Percentiles rank a stretch among this genome's conserved stretches.
Conservation (phyloP, 176 grass and related monocot genomes). For the Thinopyrum elongatum region DNA sequence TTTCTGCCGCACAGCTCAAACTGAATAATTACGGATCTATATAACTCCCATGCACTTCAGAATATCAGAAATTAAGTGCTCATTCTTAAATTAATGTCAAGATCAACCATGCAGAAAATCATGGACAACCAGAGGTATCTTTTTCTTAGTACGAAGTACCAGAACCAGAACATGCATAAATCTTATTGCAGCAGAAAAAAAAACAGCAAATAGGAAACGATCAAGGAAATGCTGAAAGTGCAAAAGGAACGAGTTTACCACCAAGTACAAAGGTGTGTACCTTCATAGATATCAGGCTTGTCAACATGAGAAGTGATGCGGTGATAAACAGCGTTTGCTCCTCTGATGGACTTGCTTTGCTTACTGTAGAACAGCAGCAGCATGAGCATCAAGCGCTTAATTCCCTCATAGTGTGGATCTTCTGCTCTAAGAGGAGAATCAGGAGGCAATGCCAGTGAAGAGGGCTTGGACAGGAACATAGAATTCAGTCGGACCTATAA, state of each 20-base stretch:
- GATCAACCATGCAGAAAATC: not conserved
- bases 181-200: not conserved
- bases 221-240: not conserved
- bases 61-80: not conserved
- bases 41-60: not conserved
- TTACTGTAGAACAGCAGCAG: slow-evolving; percentile 94
- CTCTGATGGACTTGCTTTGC: slow-evolving; percentile 95
- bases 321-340: slow-evolving; percentile 82
- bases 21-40: not conserved
- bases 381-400: slow-evolving; percentile 70
- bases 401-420: slow-evolving; percentile 72
- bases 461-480: slow-evolving; percentile 92
- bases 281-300: slow-evolving; percentile 79
- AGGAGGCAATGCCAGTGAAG: slow-evolving; percentile 74
- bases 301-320: slow-evolving; percentile 89
- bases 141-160: not conserved
- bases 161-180: not conserved
- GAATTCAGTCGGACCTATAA: slow-evolving; percentile 74
- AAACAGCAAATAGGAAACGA: slow-evolving; percentile 26
- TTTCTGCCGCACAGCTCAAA: not conserved
- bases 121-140: slow-evolving; percentile 1
- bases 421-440: slow-evolving; percentile 74
- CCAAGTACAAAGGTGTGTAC: slow-evolving; percentile 45
- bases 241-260: slow-evolving; percentile 15
- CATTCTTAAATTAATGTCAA: slow-evolving; percentile 5